These are phyloP conservation scores for Fragilaria crotonensis DNA, from an alignment of 108 stramenopile species.

Conservation along the genomic window DNA sequence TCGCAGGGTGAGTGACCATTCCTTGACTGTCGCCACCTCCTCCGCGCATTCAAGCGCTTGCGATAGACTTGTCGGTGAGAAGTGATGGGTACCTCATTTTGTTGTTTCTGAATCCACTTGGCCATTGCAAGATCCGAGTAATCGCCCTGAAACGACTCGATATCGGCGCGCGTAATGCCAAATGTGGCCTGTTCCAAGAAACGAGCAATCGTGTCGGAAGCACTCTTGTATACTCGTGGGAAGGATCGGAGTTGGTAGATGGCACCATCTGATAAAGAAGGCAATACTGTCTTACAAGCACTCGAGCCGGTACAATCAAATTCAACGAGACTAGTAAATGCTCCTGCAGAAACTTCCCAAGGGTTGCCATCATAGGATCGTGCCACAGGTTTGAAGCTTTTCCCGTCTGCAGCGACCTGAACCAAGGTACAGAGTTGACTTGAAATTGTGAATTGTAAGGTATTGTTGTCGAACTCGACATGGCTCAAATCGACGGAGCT, in stretches of 20 bases:
- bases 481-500: no score
- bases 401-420: not conserved
- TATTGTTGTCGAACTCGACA: no score
- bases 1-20: constrained; percentile 26
- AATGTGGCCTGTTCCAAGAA: constrained; percentile 32
- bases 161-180: constrained; percentile 10
- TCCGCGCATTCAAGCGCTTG: constrained; percentile 15
- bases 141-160: not conserved
- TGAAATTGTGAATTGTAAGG: no score
- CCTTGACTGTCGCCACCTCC: constrained; percentile 7
- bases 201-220: constrained; percentile 17
- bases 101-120: constrained; percentile 39
- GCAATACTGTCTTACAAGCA: not conserved
- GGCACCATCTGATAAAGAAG: not conserved
- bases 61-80: constrained; percentile 41
- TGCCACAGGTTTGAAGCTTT: constrained; percentile 40
- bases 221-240: constrained; percentile 2
- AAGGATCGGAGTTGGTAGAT: constrained; percentile 3
- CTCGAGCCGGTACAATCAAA: not conserved
- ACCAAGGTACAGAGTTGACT: constrained; percentile 1
- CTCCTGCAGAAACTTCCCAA: constrained; percentile 54
- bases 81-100: constrained; percentile 19
- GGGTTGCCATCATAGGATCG: constrained; percentile 53
- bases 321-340: constrained; percentile 7
- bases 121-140: not conserved